Evolutionary conservation across 805 yeast genomes (phyloP).

Genomic region (Pachysolen tannophilus): DNA sequence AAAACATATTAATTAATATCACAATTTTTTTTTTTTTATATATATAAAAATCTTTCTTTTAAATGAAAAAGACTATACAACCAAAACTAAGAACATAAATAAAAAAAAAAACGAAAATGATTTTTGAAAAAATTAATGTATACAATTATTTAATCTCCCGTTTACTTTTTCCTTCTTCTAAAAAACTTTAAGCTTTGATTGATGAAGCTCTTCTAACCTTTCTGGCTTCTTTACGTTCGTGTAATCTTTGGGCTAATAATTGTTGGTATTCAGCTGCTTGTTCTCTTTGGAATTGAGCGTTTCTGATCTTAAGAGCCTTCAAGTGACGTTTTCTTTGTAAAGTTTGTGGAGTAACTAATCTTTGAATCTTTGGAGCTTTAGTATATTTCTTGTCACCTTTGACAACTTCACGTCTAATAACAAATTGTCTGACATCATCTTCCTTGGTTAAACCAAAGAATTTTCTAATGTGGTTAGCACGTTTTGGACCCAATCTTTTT

Average conservation of each 20-base stretch:
- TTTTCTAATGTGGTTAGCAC: constrained; percentile 99
- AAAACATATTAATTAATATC: too few relatives aligned
- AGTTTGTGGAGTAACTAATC: constrained; percentile 98
- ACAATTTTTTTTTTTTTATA: too few relatives aligned
- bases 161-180: too few relatives aligned
- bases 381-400: constrained; percentile 98
- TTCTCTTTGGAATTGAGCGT: constrained; percentile 98
- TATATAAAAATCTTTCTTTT: too few relatives aligned
- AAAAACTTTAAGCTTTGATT: constrained; percentile 76
- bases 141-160: too few relatives aligned
- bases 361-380: constrained; percentile 99
- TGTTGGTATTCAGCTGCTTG: constrained; percentile 99
- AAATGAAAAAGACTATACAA: too few relatives aligned
- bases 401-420: constrained; percentile 95
- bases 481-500: constrained; percentile 99
- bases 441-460: constrained; percentile 97
- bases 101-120: too few relatives aligned
- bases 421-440: constrained; percentile 85
- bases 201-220: constrained; percentile 99
- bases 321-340: constrained; percentile 98
- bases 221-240: constrained; percentile 96
- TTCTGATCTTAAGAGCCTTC: constrained; percentile 86
- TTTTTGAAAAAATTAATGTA: too few relatives aligned
- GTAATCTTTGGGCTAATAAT: constrained; percentile 95
- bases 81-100: too few relatives aligned